phyloP scores from a whole-genome alignment of 257 asterid genomes.

The Solanum habrochaites region DNA sequence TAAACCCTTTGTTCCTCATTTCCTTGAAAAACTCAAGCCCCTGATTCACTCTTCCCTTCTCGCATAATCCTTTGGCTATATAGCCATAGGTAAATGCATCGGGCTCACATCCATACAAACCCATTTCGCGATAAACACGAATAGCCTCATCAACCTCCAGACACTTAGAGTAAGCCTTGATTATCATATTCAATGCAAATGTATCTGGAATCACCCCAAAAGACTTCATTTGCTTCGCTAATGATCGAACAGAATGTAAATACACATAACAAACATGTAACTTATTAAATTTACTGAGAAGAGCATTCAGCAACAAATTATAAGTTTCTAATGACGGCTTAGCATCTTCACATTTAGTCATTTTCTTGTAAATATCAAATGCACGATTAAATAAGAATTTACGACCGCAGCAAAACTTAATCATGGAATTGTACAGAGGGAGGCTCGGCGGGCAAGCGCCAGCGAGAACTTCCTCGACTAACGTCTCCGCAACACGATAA shows the following conservation, averaged over 20 bases:
- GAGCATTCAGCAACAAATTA: conserved; percentile 43
- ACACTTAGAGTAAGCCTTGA: conserved; percentile 69
- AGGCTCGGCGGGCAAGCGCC: conserved; percentile 67
- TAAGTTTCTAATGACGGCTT: conserved; percentile 77
- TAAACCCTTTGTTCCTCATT: conserved; percentile 54
- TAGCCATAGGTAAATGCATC: conserved; percentile 64
- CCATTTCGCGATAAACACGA: conserved; percentile 80
- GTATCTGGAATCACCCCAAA: conserved; percentile 75
- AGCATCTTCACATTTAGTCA: conserved; percentile 52
- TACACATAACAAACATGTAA: conserved; percentile 63
- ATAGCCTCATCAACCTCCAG: conserved; percentile 74
- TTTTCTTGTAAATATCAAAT: conserved; percentile 75
- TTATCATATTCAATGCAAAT: conserved; percentile 69
- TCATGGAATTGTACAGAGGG: conserved; percentile 65
- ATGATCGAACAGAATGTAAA: conserved; percentile 61
- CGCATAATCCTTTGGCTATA: conserved; percentile 57
- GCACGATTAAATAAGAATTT: conserved; percentile 65
- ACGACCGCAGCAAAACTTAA: conserved; percentile 73
- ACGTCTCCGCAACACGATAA: conserved; percentile 48
- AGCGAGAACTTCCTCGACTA: conserved; percentile 74
- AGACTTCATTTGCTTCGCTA: conserved; percentile 78
- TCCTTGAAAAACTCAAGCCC: conserved; percentile 54
- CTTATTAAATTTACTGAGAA: conserved; percentile 56
- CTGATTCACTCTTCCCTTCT: conserved; percentile 65
- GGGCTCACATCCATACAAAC: conserved; percentile 84